These are phyloP conservation scores for Metarhizium sp. DNA, from an alignment of 2,329 filamentous ascomycete genomes.

Conservation along the genomic window DNA sequence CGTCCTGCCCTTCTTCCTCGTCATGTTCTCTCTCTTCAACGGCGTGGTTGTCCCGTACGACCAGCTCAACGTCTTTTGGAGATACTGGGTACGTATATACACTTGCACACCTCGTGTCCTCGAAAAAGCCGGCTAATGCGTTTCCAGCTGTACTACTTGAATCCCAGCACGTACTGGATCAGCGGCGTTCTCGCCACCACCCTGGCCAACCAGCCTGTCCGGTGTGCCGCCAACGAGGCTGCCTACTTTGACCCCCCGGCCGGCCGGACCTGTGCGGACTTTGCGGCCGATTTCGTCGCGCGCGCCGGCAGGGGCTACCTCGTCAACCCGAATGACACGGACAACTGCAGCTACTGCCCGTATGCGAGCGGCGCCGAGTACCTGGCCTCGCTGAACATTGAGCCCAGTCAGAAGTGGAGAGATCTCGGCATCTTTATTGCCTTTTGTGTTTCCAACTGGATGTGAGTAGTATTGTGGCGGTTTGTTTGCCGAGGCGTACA, in stretches of 20 bases:
- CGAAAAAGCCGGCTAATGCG: too few relatives aligned
- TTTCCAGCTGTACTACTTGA: conserved; percentile 5
- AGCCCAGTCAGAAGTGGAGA: conserved; percentile 55
- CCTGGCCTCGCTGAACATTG: conserved; percentile 44
- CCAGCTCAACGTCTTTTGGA: conserved; percentile 59
- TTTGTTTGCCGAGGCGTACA: accelerated
- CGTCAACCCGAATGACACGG: conserved; percentile 47
- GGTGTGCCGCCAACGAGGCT: conserved; percentile 29
- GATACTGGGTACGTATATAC: conserved; percentile 45
- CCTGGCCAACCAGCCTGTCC: conserved; percentile 18
- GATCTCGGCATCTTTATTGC: conserved; percentile 62
- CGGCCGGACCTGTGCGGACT: conserved; percentile 53
- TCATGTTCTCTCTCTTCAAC: conserved; percentile 69
- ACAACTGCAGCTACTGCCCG: conserved; percentile 60
- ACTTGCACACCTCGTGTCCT: too few relatives aligned
- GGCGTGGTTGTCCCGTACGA: conserved; percentile 63
- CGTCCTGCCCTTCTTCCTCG: conserved; percentile 76
- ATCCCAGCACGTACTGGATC: conserved; percentile 7
- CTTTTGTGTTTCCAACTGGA: conserved; percentile 63
- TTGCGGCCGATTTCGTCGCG: conserved; percentile 50
- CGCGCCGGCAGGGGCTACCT: conserved; percentile 47
- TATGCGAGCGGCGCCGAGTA: conserved; percentile 52
- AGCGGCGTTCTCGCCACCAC: conserved; percentile 8
- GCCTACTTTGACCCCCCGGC: conserved; percentile 49
- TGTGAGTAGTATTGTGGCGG: conserved; percentile 11